Evolutionary conservation across 805 yeast species (phyloP), one percentile per base, ranked within the genome.

Genomic region (Nakazawaea molendinolei): DNA sequence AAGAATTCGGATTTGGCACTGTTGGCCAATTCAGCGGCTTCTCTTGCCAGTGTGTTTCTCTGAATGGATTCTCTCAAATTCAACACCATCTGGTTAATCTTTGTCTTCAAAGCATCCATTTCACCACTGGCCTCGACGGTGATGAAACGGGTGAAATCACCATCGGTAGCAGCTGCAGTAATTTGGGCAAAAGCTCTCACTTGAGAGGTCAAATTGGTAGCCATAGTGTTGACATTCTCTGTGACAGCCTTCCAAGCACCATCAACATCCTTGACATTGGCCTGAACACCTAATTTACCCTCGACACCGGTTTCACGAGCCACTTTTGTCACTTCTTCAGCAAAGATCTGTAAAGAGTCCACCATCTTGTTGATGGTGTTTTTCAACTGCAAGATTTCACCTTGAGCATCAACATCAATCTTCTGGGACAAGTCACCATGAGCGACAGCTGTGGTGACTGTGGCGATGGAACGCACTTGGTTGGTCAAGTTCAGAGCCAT

Each of bases 221-320:
- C 95, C 95, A 86, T 86, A 17, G 90, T 85, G 53, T 86, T 86
- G 45, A 86, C 95, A 59, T 86, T 86, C 14, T 92, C 83, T 19
- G 94, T 86, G 51, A 86, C 86, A 49, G 84, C 94, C 52, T 82
- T 85, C 95, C 95, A 86, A 42, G 85, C 61, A 2, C 95, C 95
- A 57, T 85, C 94, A 16, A 86, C 94, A 62, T 86, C 95, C 36
- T 78, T 74, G 19, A 86, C 95, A 53, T 86, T 92, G 6, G 95
- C 95, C 53, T 85, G 94, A 32, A 85, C 92, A 49, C 95, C 95
- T 37, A 86, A 71, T 56, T 85, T 86, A 63, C 95, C 95, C 51
- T 86, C 90, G 34, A 85, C 84, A 65, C 95, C 95, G 46, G 86
- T 95, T 65, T 86, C 95, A 45, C 85, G 77, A 8, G 95, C 95